Base-by-base conservation (phyloP, 176 grass and related monocot genomes). In the Elaeis guineensis region DNA sequence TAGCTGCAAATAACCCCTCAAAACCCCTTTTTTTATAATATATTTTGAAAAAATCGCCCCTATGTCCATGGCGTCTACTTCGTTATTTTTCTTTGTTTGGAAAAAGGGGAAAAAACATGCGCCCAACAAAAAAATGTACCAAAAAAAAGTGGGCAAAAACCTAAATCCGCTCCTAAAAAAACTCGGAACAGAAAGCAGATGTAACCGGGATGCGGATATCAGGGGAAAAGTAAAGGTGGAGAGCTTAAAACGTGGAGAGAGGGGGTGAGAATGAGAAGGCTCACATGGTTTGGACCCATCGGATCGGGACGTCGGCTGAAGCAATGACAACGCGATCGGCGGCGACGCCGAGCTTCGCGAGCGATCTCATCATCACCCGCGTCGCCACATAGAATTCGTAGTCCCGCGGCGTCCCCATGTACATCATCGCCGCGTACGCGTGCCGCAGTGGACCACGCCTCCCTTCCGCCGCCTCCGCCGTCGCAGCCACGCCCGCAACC, bases 331-430 rank as follows among this genome's bases (percentile, higher is more conserved):
- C 75, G 67, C 84, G 81, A 64, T 89, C 89, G 19, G 89, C 81
- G 69, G 30, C 72, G 16, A 79, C 25, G 25, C 78, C 48, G 49
- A 94, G 68, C 2, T 79, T 64, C 52, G 80, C 11, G 0, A 94
- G 81, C 3, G 89, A 89, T 2, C 78, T 76, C 89, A 94, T 94
- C 89, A 94, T 94, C 74, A 94, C 84, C 65, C 89, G 84, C 32
- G 84, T 94, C 63, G 89, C 89, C 17, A 94, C 89, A 66, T 94
- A 94, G 89, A 94, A 94, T 74, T 94, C 89, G 70, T 94, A 94
- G 67, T 94, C 89, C 25, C 84, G 70, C 11, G 89, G 89, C 54
- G 89, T 94, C 66, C 89, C 89, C 89, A 89, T 94, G 81, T 94
- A 94, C 89, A 94, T 88, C 89, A 94, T 94, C 60, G 84, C 85